Evolutionary conservation across 441 rosid genomes (phyloP).

Genomic region (Euphorbia schlechtendalii): DNA sequence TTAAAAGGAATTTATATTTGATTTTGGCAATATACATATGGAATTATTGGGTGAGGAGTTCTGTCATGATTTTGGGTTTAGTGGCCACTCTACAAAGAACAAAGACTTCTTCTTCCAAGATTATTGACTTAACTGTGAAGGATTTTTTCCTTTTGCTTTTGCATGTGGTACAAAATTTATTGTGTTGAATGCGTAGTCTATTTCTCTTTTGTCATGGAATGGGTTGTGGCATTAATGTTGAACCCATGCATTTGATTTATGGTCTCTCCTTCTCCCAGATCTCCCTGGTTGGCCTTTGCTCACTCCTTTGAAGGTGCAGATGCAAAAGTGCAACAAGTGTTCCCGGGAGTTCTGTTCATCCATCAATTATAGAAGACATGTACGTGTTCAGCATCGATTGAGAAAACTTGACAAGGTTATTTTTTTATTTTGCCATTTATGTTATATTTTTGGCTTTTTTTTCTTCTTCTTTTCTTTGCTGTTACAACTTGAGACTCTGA

Average conservation of each 20-base stretch:
- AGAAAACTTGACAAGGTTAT: constrained; percentile 78
- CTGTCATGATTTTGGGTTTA: neutral
- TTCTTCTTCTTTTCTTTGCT: neutral
- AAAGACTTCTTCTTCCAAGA: constrained; percentile 9
- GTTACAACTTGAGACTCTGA: constrained; percentile 12
- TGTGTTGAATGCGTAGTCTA: neutral
- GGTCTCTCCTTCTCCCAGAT: constrained; percentile 37
- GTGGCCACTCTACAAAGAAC: constrained; percentile 6
- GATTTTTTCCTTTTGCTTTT: constrained; percentile 2
- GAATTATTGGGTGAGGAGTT: too few relatives aligned
- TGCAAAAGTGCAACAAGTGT: constrained; percentile 93
- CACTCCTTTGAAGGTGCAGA: constrained; percentile 75
- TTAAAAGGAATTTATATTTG: too few relatives aligned
- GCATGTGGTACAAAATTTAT: neutral
- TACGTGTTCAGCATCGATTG: constrained; percentile 74
- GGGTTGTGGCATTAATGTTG: constrained; percentile 18
- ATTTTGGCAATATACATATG: too few relatives aligned
- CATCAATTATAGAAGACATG: constrained; percentile 78
- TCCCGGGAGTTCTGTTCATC: constrained; percentile 77
- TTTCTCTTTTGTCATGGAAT: constrained; percentile 12
- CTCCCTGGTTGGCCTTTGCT: constrained; percentile 87
- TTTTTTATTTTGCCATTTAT: constrained; percentile 15
- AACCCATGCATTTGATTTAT: constrained; percentile 19
- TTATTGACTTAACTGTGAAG: constrained; percentile 1
- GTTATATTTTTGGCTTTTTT: constrained; percentile 14